Evolutionary conservation across 2,329 filamentous ascomycete species (phyloP), one percentile per base, ranked within the genome.

Genomic region (Penicillium sp.): DNA sequence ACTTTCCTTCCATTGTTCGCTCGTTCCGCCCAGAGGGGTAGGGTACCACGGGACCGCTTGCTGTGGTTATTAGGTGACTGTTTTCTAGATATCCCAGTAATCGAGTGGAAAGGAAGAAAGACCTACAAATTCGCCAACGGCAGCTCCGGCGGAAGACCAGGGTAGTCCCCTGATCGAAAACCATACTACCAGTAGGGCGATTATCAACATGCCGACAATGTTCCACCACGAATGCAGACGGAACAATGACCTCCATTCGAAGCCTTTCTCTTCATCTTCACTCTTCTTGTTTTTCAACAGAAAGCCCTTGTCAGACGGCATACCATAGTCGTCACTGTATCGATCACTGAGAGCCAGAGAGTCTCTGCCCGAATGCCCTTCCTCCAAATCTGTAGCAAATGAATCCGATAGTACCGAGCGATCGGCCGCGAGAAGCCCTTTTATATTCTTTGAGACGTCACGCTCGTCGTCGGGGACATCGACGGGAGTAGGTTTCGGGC

Each of bases 11-110:
- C 92, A 96, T 31, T 77, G 76, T 51, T 79, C 72, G 5, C 85
- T 79, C 0, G 86, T 87, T 16, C 92, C 92, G 31, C 92, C 92
- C 51, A 78, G 82, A 0, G 92, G 92, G 0, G 87, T 82, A 0
- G 91, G 91, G 72, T 96, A 91, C 87, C 87, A 90, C 1, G 88
- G 86, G 29, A 87, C 86, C 2, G 87, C 87, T 56, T 79, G 74
- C 60, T 69, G 42, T 35, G 53, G 50, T 14, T 40, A 50, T 68
- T 62, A 63, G 56, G 26, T n/a, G 7, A 35, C 4, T 13, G 14
- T n/a, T 24, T 44, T 22, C 24, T 29, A 20, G 6, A 34, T 29
- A 18, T 26, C 13, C 32, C 5, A 43, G 38, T 16, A 4, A 10
- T 29, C 5, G 46, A 24, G 13, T 5, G 24, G 22, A 32, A 18